phyloP scores from a whole-genome alignment of 768 basidiomycete genomes.

The Lactarius deliciosus region DNA sequence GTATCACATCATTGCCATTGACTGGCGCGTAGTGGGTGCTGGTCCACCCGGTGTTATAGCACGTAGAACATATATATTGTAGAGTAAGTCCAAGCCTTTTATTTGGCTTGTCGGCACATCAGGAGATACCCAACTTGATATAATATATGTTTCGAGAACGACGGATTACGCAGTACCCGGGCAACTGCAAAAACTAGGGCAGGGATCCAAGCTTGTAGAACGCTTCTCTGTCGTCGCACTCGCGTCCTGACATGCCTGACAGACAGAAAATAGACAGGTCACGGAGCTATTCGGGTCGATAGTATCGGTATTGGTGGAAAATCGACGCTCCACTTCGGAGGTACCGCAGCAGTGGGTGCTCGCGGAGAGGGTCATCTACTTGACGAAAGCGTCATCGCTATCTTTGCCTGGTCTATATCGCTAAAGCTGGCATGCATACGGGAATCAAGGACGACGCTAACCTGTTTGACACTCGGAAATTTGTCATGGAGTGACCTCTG shows the following conservation, averaged over 20 bases:
- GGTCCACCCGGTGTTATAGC: background rate
- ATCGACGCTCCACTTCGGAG: no score
- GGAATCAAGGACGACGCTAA: no score
- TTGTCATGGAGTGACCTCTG: no score
- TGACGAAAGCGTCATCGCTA: no score
- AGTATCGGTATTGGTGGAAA: no score
- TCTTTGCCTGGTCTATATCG: no score
- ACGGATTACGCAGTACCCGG: background rate
- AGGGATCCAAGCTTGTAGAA: background rate
- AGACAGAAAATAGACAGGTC: background rate
- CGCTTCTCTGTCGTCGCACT: no score
- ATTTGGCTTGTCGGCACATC: background rate
- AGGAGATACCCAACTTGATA: background rate
- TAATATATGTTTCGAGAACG: background rate
- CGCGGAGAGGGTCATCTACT: no score
- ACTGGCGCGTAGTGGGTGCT: background rate
- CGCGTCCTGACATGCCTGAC: background rate
- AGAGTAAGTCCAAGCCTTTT: background rate
- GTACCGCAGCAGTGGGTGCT: no score
- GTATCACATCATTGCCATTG: background rate
- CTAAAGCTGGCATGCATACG: no score
- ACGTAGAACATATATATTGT: background rate
- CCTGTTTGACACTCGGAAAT: no score
- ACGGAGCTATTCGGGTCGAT: background rate
- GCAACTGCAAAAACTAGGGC: background rate